Conservation (phyloP, 805 yeast genomes). For the Metschnikowia amazonensis region DNA sequence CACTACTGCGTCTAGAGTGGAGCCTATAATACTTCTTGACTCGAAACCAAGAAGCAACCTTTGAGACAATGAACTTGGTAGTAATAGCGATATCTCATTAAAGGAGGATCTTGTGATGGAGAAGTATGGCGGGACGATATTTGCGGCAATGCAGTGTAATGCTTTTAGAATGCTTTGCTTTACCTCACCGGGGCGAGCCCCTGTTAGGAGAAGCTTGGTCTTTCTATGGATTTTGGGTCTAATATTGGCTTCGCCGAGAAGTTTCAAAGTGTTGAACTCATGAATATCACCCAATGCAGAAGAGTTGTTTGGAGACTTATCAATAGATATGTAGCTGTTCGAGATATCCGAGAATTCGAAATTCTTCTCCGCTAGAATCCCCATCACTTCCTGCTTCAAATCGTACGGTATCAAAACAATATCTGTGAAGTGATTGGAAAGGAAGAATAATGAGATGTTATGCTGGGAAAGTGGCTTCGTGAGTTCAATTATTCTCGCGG, state of each 20-base stretch:
- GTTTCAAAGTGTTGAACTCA: slow-evolving; percentile 8
- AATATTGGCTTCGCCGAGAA: slow-evolving; percentile 23
- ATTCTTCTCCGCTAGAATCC: slow-evolving; percentile 40
- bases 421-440: slow-evolving; percentile 62
- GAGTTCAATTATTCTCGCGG: slow-evolving; percentile 49
- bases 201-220: slow-evolving; percentile 48
- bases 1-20: slow-evolving; percentile 51
- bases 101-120: slow-evolving; percentile 51
- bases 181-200: slow-evolving; percentile 52
- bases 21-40: slow-evolving; percentile 47
- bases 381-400: slow-evolving; percentile 42
- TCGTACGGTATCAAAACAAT: slow-evolving; percentile 54
- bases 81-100: slow-evolving; percentile 46
- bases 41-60: slow-evolving; percentile 39
- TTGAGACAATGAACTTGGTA: slow-evolving; percentile 40
- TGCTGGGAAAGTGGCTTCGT: slow-evolving; percentile 57
- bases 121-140: slow-evolving; percentile 42
- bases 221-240: slow-evolving; percentile 42
- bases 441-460: slow-evolving; percentile 55
- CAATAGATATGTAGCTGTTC: slow-evolving; percentile 35
- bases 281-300: not conserved
- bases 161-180: slow-evolving; percentile 40
- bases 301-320: not conserved
- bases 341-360: slow-evolving; percentile 44
- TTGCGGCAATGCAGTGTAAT: slow-evolving; percentile 33